Evolutionary conservation across 2,329 filamentous ascomycete species (phyloP), one percentile per base, ranked within the genome.

Genomic region (Botrytis tulipae): DNA sequence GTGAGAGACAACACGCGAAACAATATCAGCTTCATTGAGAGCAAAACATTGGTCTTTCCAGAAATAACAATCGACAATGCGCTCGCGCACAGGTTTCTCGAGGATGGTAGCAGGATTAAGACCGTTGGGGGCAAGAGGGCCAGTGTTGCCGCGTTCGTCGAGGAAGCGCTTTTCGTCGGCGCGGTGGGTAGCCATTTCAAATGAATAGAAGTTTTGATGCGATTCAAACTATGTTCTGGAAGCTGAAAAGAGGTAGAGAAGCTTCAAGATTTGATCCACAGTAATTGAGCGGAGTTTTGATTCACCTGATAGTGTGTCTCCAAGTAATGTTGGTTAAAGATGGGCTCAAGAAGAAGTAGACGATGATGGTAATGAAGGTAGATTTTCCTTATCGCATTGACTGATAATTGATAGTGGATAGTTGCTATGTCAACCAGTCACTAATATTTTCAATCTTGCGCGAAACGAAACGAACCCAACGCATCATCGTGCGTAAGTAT

Each of bases 21-120:
- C 92, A 9, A 99, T 86, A 82, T 91, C 89, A 70, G 89, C 89
- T 81, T 91, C 90, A 84, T 98, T 99, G 77, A 99, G 87, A 60
- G 93, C 96, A 83, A 98, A 99, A 82, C 96, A 98, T 84, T 98
- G 95, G 84, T 98, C 96, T 83, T 98, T 98, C 92, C 94, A 99
- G 85, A 97, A 99, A 84, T 97, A 97, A 71, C 91, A 93, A 81
- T 97, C 94, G 78, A 95, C 90, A 83, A 99, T 98, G 81, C 96
- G 94, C 84, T 99, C 96, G 81, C 93, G 93, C 77, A 98, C 94
- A 59, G 94, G 92, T 82, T 97, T 97, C 83, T 98, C 95, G 87
- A 98, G 93, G 74, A 98, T 93, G 7, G 93, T 95, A n/a, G 94
- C 93, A 0, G 95, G 95, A 84, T 98, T 98, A 80, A 97, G 92